These are phyloP conservation scores for button mushroom (Agaricus bisporus) DNA, from an alignment of 768 basidiomycete genomes.

Conservation along the genomic window DNA sequence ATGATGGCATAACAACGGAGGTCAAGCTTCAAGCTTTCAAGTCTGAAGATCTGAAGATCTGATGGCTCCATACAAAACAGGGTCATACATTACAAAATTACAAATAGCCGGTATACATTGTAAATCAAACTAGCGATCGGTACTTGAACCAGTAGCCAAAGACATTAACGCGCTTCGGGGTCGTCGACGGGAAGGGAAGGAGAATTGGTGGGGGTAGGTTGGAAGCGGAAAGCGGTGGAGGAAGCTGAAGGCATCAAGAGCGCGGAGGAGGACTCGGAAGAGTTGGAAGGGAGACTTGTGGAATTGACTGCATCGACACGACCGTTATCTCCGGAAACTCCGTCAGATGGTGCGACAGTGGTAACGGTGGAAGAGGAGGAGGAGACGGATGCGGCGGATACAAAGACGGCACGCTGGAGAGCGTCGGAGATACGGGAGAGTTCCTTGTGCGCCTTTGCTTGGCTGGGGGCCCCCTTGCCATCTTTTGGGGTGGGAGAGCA, in stretches of 20 bases:
- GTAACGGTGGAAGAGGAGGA: background rate
- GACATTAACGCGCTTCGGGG: background rate
- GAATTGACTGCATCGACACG: background rate
- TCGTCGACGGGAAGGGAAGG: background rate
- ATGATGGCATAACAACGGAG: conserved; percentile 18
- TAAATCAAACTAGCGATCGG: background rate
- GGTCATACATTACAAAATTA: background rate
- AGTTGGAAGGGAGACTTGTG: conserved; percentile 7
- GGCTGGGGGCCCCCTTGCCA: background rate
- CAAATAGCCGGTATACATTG: background rate
- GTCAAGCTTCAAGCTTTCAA: background rate
- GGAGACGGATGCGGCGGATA: background rate
- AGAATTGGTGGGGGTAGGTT: conserved; percentile 6
- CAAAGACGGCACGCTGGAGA: background rate
- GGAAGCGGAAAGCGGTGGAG: background rate
- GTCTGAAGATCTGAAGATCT: background rate
- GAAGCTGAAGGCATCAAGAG: conserved; percentile 1
- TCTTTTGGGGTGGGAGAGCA: background rate
- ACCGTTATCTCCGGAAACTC: background rate
- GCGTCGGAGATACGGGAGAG: background rate
- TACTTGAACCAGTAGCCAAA: background rate
- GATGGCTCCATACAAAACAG: background rate
- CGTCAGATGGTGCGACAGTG: background rate
- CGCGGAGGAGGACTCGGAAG: conserved; percentile 4
- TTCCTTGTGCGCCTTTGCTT: background rate